Evolutionary conservation across 208 protist genomes (phyloP), one percentile per base, ranked within the genome.

Genomic region (Trypanosoma brucei): DNA sequence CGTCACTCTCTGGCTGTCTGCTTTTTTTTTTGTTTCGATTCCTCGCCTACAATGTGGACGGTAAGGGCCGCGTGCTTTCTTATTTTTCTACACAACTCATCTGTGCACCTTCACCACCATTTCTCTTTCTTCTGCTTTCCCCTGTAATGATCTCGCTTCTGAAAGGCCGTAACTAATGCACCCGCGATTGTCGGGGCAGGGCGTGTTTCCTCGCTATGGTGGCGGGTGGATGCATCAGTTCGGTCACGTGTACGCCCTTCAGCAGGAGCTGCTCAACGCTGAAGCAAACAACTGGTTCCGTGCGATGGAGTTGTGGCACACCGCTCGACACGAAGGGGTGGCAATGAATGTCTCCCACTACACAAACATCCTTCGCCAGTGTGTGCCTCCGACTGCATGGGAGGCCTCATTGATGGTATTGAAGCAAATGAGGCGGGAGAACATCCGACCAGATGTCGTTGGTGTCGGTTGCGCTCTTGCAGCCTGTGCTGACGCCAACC

Each of bases 161-260:
- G 36, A 31, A 38, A 39, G 33, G 6, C 35, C 51, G 5, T 34
- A 13, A 56, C 42, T 11, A 35, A 67, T 92, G 86, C 80, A 84
- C 54, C 86, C 86, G 7, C 72, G 72, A 5, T 55, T 59, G 3
- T 88, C 80, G 5, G 87, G 87, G 36, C 81, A 85, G 62, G 81
- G 83, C 0, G 9, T 81, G 4, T 77, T 93, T 45, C 87, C 87
- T 6, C 81, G 88, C 22, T 94, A 88, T 58, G 84, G 84, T n/a
- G 88, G 88, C 22, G 88, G 88, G 30, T 94, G 82, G 81, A 94
- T 94, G 88, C 88, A 94, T 72, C 88, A 94, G 75, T 94, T 94
- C 59, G 88, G 88, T 7, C 84, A 94, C 75, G 82, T 94, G 31
- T 94, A 94, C 68, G 83, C 84, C 9, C 74, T 94, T 30, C 88